Conservation (phyloP, 2,329 filamentous ascomycete species). For the Sporothrix luriei region DNA sequence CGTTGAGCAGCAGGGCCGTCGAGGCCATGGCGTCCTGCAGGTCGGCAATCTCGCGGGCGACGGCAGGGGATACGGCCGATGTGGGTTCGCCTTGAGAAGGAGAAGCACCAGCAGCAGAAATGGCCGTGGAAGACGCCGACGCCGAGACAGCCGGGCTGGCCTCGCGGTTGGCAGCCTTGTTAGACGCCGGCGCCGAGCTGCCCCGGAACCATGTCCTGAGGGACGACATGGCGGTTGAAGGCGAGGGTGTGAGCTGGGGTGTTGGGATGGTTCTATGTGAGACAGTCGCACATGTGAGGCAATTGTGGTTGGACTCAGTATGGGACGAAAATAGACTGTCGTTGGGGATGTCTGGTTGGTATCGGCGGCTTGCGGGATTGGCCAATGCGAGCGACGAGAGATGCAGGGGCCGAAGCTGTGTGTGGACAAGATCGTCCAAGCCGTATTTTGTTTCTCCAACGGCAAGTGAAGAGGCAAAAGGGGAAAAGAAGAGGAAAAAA, state of each 20-base stretch:
- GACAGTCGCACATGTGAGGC: background rate
- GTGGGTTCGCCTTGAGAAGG: background rate
- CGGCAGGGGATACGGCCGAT: slow-evolving; percentile 9
- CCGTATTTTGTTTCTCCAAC: too few relatives aligned
- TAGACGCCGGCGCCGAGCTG: slow-evolving; percentile 38
- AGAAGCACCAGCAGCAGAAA: slow-evolving; percentile 35
- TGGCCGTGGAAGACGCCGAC: slow-evolving; percentile 35
- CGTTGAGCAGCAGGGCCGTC: slow-evolving; percentile 76
- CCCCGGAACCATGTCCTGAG: slow-evolving; percentile 56
- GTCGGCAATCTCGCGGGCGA: slow-evolving; percentile 53
- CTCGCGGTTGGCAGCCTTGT: slow-evolving; percentile 41
- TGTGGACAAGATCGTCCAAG: slow-evolving; percentile 20
- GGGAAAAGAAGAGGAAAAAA: background rate
- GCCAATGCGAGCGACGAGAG: slow-evolving; percentile 15
- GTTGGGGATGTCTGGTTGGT: background rate
- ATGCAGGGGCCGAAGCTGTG: slow-evolving; percentile 1
- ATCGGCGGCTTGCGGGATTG: background rate
- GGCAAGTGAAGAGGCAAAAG: background rate
- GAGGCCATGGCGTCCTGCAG: slow-evolving; percentile 65
- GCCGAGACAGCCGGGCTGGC: slow-evolving; percentile 42
- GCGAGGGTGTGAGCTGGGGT: background rate
- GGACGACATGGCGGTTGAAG: slow-evolving; percentile 39
- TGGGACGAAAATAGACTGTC: background rate
- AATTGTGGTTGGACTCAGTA: background rate
- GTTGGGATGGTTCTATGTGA: background rate